These are phyloP conservation scores for Taphrina confusa DNA, from an alignment of 1,139 yeast genomes.

Conservation along the genomic window DNA sequence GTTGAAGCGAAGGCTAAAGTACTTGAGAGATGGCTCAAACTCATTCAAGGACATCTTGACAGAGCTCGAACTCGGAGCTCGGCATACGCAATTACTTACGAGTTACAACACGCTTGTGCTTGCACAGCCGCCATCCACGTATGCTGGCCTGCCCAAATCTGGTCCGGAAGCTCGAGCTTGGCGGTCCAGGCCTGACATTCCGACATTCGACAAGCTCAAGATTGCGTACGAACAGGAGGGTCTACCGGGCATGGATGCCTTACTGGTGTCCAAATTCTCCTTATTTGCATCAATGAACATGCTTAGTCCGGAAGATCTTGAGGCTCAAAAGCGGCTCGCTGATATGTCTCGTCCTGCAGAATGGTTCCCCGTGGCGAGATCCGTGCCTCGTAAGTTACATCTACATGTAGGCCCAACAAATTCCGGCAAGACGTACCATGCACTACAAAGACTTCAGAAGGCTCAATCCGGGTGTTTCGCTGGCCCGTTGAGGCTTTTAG, in stretches of 20 bases:
- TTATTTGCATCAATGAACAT: constrained; percentile 22
- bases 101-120: neutral
- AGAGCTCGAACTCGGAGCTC: neutral
- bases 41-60: neutral
- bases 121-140: constrained; percentile 14
- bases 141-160: constrained; percentile 2
- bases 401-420: constrained; percentile 98
- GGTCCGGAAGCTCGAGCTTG: constrained; percentile 3
- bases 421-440: constrained; percentile 91
- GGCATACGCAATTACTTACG: neutral
- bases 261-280: constrained; percentile 16
- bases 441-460: constrained; percentile 65
- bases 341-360: constrained; percentile 50
- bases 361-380: constrained; percentile 87
- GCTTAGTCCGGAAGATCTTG: constrained; percentile 22
- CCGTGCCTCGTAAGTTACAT: constrained; percentile 70
- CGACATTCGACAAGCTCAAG: constrained; percentile 17
- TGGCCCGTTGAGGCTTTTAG: constrained; percentile 86
- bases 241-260: constrained; percentile 20
- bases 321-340: constrained; percentile 20
- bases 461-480: constrained; percentile 87
- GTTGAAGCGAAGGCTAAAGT: constrained; percentile 3
- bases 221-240: constrained; percentile 14
- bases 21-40: constrained; percentile 4
- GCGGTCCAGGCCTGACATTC: constrained; percentile 1